phyloP scores from a whole-genome alignment of 371 early-diverging fungal species.

The Mortierella sp. region DNA sequence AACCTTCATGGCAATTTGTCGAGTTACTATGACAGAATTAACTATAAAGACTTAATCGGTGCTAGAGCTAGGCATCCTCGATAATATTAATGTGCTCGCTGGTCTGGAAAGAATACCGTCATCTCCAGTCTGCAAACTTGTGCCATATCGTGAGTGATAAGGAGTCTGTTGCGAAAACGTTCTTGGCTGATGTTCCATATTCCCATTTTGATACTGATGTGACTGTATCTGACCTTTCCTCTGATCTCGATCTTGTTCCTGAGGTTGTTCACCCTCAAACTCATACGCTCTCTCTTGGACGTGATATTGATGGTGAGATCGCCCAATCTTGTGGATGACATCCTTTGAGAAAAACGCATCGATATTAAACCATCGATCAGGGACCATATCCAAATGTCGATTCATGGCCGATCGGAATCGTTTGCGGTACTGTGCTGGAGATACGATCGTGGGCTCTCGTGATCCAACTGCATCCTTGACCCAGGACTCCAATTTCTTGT shows the following conservation, averaged over 20 bases:
- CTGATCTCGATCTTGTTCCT: constrained; percentile 16
- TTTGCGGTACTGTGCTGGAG: constrained; percentile 92
- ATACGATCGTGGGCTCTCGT: constrained; percentile 93
- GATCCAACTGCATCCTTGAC: constrained; percentile 94
- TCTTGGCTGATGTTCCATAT: neutral
- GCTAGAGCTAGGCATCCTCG: constrained; percentile 14
- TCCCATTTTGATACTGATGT: constrained; percentile 24
- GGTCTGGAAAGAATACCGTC: constrained; percentile 9
- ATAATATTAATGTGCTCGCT: constrained; percentile 9
- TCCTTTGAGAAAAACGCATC: constrained; percentile 25
- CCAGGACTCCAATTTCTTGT: constrained; percentile 95
- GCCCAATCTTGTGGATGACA: constrained; percentile 31
- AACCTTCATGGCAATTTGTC: too few species aligned
- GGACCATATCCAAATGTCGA: constrained; percentile 55
- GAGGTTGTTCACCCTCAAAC: constrained; percentile 15
- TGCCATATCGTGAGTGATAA: constrained; percentile 25
- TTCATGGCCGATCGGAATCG: constrained; percentile 93
- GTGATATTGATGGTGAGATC: constrained; percentile 31
- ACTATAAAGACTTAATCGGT: neutral
- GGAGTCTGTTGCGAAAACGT: neutral
- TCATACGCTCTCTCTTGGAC: constrained; percentile 12
- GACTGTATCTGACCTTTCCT: constrained; percentile 23
- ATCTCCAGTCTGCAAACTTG: constrained; percentile 6
- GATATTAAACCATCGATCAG: constrained; percentile 52
- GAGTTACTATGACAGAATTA: too few species aligned